Percentiles rank a stretch among this genome's conserved stretches.
Evolutionary conservation across 176 grass and related monocot species (phyloP).

Genomic region (Zoysia pacifica): DNA sequence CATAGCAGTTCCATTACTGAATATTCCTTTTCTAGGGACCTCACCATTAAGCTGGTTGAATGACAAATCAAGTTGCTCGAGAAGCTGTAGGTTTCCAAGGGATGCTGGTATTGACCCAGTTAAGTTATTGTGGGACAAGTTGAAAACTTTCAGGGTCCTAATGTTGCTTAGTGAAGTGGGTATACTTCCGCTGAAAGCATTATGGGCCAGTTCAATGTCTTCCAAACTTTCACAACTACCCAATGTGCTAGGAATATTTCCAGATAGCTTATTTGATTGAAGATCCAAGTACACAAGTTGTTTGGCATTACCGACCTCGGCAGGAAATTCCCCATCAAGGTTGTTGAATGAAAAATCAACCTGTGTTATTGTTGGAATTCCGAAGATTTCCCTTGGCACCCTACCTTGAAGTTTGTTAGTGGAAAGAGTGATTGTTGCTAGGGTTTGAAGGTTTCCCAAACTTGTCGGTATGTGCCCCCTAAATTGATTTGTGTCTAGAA

Average conservation of each 20-base stretch:
- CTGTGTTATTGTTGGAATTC: conserved; percentile 11
- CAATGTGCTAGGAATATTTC: conserved; percentile 11
- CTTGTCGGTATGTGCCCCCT: conserved; percentile 3
- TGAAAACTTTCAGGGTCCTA: neutral
- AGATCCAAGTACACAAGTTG: conserved; percentile 24
- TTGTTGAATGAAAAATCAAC: conserved; percentile 23
- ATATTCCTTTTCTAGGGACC: conserved; percentile 1
- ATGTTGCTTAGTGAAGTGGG: neutral
- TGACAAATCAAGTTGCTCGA: conserved; percentile 30
- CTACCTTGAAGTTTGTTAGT: conserved; percentile 13
- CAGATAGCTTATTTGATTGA: conserved; percentile 34
- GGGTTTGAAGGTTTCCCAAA: conserved; percentile 19
- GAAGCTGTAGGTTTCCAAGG: conserved; percentile 5
- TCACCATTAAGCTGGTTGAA: conserved; percentile 21
- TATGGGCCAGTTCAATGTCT: neutral
- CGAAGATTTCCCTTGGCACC: conserved; percentile 26
- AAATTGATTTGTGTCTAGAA: conserved; percentile 7
- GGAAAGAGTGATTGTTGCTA: conserved; percentile 15
- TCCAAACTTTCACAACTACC: conserved; percentile 34
- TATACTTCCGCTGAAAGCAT: neutral
- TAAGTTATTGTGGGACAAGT: conserved; percentile 8
- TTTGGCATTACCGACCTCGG: conserved; percentile 21
- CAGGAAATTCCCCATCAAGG: neutral
- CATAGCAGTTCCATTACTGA: neutral
- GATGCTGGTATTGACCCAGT: conserved; percentile 1